Evolutionary conservation across 108 stramenopile genomes (phyloP), one percentile per base, ranked within the genome.

Genomic region (Skeletonema grethae): DNA sequence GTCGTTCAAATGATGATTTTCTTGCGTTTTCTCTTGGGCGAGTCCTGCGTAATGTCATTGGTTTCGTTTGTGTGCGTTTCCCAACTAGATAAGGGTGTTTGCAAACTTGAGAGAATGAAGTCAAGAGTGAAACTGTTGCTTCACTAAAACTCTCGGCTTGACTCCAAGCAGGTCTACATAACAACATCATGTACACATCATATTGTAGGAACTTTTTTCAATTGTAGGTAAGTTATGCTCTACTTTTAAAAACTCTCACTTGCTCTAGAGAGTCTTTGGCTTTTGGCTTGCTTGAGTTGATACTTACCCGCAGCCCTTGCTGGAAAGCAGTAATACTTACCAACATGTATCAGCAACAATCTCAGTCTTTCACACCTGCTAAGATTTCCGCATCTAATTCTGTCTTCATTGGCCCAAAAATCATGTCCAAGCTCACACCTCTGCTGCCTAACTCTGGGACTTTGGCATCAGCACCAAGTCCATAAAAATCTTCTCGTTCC

Each of bases 401-500:
- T 18, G 46, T 59, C 62, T 80, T 83, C 63, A 94, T 72, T 20
- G 89, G 88, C 58, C 67, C 88, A 67, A 94, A 94, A 57, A 94
- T 94, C 68, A 70, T 76, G 25, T 83, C 85, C 29, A 94, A 71
- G 18, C 77, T 88, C 13, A 94, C 90, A 3, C 84, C 80, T 31
- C 73, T 75, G 56, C 82, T 86, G 59, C 79, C 85, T n/a, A 95
- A 73, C 34, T 95, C 89, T 2, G 90, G 91, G 0, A 95, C 86
- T 63, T 88, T 91, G 12, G 91, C 94, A 69, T 88, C 87, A 35
- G 85, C 85, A 13, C 94, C 94, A 20, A 86, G 65, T 4, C 74
- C 88, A 82, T 92, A 95, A 67, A 95, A 95, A 65, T 95, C 90
- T 65, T 87, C 88, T 18, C 65, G 63, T 15, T 84, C 86, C 15